These are phyloP conservation scores for Sporothrix globosa DNA, from an alignment of 2,329 filamentous ascomycete species.

Conservation along the genomic window DNA sequence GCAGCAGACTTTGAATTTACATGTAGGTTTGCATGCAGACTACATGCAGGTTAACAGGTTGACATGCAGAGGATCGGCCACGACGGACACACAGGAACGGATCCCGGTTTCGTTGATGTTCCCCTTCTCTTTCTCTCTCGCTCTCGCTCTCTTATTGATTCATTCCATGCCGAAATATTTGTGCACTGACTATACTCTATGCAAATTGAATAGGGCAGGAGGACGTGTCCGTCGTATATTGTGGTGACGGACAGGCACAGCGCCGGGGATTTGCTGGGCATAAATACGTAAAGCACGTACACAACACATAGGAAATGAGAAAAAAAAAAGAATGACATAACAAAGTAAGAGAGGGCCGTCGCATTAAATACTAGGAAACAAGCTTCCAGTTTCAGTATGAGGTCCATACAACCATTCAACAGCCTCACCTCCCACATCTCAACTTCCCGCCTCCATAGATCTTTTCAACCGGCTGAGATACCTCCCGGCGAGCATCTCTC, in stretches of 20 bases:
- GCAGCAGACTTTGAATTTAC: background rate
- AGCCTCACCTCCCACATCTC: too few species aligned
- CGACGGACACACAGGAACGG: slow-evolving; percentile 18
- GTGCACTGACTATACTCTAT: background rate
- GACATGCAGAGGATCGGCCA: slow-evolving; percentile 4
- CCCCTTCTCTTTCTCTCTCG: background rate
- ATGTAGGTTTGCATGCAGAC: too few species aligned
- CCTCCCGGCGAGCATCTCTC: background rate
- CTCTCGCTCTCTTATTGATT: background rate
- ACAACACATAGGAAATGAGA: background rate
- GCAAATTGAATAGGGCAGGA: background rate
- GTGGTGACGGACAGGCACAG: background rate
- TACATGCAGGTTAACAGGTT: background rate
- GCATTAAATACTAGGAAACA: background rate
- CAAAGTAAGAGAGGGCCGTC: background rate
- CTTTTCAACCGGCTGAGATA: background rate
- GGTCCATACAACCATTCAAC: background rate
- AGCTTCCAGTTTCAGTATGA: background rate
- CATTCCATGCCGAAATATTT: background rate
- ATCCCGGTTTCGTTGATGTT: slow-evolving; percentile 12
- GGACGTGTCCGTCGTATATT: slow-evolving; percentile 14
- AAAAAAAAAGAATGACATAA: background rate
- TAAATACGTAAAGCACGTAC: background rate
- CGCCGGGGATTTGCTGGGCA: background rate
- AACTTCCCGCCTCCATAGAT: background rate